These are phyloP conservation scores for Leucosporidium creatinivorum DNA, from an alignment of 768 basidiomycete genomes.

Conservation along the genomic window DNA sequence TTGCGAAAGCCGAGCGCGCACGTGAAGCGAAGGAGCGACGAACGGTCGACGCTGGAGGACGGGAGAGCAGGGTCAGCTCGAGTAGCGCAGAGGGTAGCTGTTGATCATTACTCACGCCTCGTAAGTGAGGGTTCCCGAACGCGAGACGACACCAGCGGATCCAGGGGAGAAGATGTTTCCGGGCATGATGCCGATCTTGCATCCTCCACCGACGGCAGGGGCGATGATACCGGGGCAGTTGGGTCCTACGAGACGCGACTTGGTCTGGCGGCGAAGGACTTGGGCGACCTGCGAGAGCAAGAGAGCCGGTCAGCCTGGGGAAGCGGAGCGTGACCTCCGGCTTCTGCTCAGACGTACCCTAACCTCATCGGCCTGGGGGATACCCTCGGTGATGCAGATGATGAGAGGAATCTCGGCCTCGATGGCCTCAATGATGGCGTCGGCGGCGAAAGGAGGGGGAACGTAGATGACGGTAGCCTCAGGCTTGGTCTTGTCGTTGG, in stretches of 20 bases:
- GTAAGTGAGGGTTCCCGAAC: conserved; percentile 93
- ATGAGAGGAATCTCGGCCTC: conserved; percentile 96
- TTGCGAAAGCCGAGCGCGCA: too few relatives aligned
- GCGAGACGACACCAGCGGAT: conserved; percentile 83
- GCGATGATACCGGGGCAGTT: conserved; percentile 99
- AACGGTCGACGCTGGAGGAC: background rate
- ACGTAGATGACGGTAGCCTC: conserved; percentile 97
- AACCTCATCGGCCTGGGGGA: conserved; percentile 95
- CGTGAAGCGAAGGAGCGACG: too few relatives aligned
- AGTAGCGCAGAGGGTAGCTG: background rate
- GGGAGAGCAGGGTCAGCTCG: conserved; percentile 26
- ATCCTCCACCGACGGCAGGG: conserved; percentile 60
- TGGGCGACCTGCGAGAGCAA: conserved; percentile 63
- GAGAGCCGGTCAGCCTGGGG: background rate
- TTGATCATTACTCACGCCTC: conserved; percentile 66
- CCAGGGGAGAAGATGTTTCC: conserved; percentile 96
- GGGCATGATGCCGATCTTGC: conserved; percentile 97
- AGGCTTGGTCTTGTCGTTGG: conserved; percentile 73
- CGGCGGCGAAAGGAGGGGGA: conserved; percentile 89
- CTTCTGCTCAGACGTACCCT: conserved; percentile 49
- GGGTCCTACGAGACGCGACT: conserved; percentile 91
- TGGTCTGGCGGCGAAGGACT: conserved; percentile 86
- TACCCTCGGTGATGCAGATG: conserved; percentile 97
- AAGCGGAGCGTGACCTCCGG: background rate
- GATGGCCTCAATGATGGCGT: conserved; percentile 97